Conservation (phyloP, 352 stramenopile genomes). For the Pythium sukuiense region DNA sequence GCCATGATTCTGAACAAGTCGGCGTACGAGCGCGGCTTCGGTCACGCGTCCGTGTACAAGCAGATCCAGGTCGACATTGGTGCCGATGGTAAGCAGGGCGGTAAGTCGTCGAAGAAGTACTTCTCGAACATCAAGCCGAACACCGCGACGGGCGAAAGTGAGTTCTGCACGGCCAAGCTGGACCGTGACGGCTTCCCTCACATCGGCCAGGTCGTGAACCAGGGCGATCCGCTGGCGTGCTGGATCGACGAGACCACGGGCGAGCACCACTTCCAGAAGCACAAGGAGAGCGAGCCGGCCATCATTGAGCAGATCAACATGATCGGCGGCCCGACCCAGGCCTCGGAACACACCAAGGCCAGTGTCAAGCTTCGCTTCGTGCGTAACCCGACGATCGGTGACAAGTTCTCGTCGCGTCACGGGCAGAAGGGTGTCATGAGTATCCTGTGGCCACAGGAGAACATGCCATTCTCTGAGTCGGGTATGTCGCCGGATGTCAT, state of each 20-base stretch:
- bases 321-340: constrained; percentile 66
- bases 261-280: constrained; percentile 90
- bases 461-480: constrained; percentile 99
- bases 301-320: constrained; percentile 96
- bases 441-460: constrained; percentile 98
- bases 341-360: constrained; percentile 84
- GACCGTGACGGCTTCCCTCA: constrained; percentile 96
- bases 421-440: constrained; percentile 99
- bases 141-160: constrained; percentile 32
- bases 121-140: constrained; percentile 93
- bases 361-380: constrained; percentile 98
- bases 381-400: constrained; percentile 98
- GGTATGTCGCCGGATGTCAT: constrained; percentile 99
- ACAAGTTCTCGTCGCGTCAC: constrained; percentile 99
- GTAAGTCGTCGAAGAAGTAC: constrained; percentile 78
- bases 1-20: constrained; percentile 99
- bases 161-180: constrained; percentile 79
- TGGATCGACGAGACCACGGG: constrained; percentile 95
- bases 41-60: constrained; percentile 98
- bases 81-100: constrained; percentile 61
- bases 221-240: constrained; percentile 96
- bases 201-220: constrained; percentile 93
- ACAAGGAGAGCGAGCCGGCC: constrained; percentile 98
- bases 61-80: constrained; percentile 94
- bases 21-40: constrained; percentile 98